Evolutionary conservation across 2,329 filamentous ascomycete species (phyloP).

Genomic region (Clonostachys sp.): DNA sequence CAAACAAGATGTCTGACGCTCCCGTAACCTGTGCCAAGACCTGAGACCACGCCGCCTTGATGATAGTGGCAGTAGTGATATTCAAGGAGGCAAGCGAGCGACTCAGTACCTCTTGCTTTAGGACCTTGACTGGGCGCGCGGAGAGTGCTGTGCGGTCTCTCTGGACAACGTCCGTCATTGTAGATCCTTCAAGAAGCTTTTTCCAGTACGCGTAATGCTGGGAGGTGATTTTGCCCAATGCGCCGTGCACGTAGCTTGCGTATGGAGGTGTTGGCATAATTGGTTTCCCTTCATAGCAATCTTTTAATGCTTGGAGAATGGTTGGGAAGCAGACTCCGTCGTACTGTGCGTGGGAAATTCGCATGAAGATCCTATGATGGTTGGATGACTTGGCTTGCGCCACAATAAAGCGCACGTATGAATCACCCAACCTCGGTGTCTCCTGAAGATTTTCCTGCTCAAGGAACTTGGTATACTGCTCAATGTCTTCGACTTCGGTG

Average conservation of each 20-base stretch:
- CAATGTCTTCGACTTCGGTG: slow-evolving; percentile 1
- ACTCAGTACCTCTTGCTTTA: slow-evolving; percentile 1
- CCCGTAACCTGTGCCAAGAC: slow-evolving; percentile 27
- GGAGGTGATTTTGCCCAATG: slow-evolving; percentile 1
- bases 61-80: slow-evolving; percentile 25
- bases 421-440: not conserved
- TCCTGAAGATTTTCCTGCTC: not conserved
- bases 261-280: slow-evolving; percentile 19
- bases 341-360: slow-evolving; percentile 39
- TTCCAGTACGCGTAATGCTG: slow-evolving; percentile 33
- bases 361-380: slow-evolving; percentile 4
- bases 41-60: slow-evolving; percentile 39
- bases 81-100: slow-evolving; percentile 7
- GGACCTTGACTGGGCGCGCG: not conserved
- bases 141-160: not conserved
- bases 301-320: slow-evolving; percentile 27
- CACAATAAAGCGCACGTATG: slow-evolving; percentile 2
- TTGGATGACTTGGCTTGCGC: not conserved
- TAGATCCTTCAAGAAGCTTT: slow-evolving; percentile 27
- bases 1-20: slow-evolving; percentile 32
- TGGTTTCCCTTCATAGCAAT: slow-evolving; percentile 21
- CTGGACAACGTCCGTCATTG: slow-evolving; percentile 15
- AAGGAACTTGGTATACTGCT: slow-evolving; percentile 4
- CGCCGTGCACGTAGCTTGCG: slow-evolving; percentile 13
- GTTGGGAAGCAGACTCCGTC: slow-evolving; percentile 37